Percentiles rank a stretch among this genome's conserved stretches.
phyloP scores from a whole-genome alignment of 108 stramenopile species.

The Nitzschia sp. region DNA sequence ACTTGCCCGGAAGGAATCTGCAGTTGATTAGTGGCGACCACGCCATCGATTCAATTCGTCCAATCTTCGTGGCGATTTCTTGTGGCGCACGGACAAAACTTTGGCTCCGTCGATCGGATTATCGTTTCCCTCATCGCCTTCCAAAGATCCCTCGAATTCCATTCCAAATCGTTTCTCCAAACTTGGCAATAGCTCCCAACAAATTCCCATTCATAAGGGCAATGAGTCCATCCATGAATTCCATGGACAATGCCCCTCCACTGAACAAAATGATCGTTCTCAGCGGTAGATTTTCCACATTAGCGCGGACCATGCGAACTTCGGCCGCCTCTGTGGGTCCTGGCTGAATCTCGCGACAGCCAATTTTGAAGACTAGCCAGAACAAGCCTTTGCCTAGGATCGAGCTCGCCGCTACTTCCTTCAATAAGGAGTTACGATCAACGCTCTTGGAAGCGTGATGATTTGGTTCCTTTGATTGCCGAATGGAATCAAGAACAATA shows the following conservation, averaged over 20 bases:
- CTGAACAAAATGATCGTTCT: conserved; percentile 44
- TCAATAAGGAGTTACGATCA: conserved; percentile 40
- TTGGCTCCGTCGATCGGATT: too few relatives aligned
- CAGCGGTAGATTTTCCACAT: conserved; percentile 46
- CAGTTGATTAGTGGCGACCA: too few relatives aligned
- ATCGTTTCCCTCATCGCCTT: background rate
- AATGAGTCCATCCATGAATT: conserved; percentile 45
- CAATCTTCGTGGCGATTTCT: too few relatives aligned
- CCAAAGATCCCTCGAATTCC: background rate
- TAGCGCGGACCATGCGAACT: conserved; percentile 33
- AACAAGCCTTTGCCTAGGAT: conserved; percentile 15
- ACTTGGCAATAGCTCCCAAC: background rate
- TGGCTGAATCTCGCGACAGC: conserved; percentile 12
- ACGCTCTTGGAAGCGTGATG: background rate
- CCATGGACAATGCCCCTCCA: conserved; percentile 39
- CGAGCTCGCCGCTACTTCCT: conserved; percentile 14
- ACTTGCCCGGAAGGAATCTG: too few relatives aligned
- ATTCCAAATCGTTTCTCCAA: conserved; percentile 2
- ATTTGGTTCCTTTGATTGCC: background rate
- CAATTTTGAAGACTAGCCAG: conserved; percentile 8
- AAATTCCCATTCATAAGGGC: conserved; percentile 36
- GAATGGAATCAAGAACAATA: background rate
- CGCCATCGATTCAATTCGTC: too few relatives aligned
- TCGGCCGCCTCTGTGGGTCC: conserved; percentile 24
- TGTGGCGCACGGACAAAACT: too few relatives aligned